Conservation (phyloP, 257 asterid species). For the Ajuga chamaepitys region DNA sequence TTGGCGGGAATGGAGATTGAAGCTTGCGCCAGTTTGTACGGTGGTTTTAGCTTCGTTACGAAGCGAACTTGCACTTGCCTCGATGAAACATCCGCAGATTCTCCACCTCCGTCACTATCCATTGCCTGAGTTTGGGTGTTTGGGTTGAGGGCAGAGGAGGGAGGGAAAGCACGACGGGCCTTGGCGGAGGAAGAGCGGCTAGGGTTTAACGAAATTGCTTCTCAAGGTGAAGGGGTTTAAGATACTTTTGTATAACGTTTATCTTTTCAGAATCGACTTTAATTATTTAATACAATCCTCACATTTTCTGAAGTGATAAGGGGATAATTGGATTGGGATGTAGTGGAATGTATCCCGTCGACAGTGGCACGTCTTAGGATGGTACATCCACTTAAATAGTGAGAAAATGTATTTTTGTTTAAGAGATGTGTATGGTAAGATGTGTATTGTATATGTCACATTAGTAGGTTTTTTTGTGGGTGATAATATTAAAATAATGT, state of each 20-base stretch:
- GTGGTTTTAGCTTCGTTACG: constrained; percentile 55
- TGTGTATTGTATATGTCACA: too few relatives aligned
- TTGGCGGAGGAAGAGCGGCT: constrained; percentile 12
- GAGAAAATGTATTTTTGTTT: too few relatives aligned
- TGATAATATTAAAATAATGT: too few relatives aligned
- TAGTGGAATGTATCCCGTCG: too few relatives aligned
- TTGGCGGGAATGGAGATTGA: constrained; percentile 76
- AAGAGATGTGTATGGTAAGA: too few relatives aligned
- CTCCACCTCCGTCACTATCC: constrained; percentile 44
- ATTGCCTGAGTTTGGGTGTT: constrained; percentile 7
- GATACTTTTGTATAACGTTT: not conserved
- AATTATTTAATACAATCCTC: too few relatives aligned
- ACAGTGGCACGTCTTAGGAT: too few relatives aligned
- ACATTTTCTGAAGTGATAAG: too few relatives aligned
- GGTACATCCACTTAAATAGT: too few relatives aligned
- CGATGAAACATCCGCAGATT: constrained; percentile 31
- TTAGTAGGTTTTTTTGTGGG: too few relatives aligned
- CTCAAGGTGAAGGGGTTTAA: not conserved
- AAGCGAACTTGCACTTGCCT: constrained; percentile 74
- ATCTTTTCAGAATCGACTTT: too few relatives aligned
- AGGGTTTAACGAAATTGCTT: constrained; percentile 21
- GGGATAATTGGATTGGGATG: too few relatives aligned
- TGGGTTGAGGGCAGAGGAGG: not conserved
- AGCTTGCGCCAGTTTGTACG: constrained; percentile 39
- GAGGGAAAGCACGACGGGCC: not conserved